Percentiles rank a stretch among this genome's conserved stretches.
Conservation (phyloP, 73 alveolate genomes). For the Paramecium pentaurelia region DNA sequence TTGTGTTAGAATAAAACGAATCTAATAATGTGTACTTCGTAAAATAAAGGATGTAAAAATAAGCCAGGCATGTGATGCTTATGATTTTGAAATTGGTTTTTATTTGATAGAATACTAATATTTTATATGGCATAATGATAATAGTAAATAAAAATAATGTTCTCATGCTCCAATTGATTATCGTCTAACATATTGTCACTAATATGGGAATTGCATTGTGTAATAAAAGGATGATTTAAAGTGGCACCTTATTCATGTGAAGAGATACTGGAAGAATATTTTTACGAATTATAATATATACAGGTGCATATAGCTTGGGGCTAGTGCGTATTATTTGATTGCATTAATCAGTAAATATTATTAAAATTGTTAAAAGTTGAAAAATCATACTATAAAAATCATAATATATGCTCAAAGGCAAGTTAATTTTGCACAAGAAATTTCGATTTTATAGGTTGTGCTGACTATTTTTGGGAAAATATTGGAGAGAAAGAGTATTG, state of each 20-base stretch:
- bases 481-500: not conserved
- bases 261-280: not conserved
- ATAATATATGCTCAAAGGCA: not conserved
- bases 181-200: not conserved
- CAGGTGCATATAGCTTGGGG: not conserved
- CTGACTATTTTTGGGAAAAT: not conserved
- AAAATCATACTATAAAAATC: not conserved
- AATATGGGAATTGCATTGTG: not conserved
- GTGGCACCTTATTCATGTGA: not conserved
- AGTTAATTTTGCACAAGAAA: not conserved
- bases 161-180: not conserved
- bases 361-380: no score
- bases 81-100: not conserved
- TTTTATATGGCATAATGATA: not conserved
- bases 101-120: not conserved
- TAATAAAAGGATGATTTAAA: not conserved
- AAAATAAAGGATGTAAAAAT: not conserved
- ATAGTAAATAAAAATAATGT: not conserved
- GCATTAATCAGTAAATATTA: no score
- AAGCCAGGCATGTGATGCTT: not conserved
- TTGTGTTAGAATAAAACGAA: no score
- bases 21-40: no score
- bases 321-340: not conserved
- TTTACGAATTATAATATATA: not conserved
- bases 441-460: not conserved